Conservation (phyloP, 345 rosid genomes). For the Carallia brachiata region DNA sequence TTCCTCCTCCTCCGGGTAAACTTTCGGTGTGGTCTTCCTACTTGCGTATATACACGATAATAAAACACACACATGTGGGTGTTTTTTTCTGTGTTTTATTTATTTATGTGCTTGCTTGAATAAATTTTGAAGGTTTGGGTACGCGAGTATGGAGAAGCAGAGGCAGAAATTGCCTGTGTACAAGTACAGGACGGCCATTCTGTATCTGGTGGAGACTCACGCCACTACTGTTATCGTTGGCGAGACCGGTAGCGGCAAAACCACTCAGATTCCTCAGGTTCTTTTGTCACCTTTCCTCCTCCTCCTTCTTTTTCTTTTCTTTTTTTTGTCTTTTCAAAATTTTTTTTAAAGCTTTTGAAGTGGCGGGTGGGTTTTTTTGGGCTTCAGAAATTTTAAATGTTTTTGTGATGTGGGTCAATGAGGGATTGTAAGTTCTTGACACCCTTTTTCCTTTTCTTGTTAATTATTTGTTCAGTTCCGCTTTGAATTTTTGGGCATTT, state of each 20-base stretch:
- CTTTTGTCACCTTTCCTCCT: background rate
- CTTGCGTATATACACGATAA: too few relatives aligned
- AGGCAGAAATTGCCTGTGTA: slow-evolving; percentile 89
- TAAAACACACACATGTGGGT: too few relatives aligned
- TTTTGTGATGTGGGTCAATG: too few relatives aligned
- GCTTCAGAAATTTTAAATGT: too few relatives aligned
- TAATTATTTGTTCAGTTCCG: too few relatives aligned
- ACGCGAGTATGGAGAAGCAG: slow-evolving; percentile 71
- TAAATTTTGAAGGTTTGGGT: slow-evolving; percentile 48
- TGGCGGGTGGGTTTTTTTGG: too few relatives aligned
- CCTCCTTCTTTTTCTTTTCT: too few relatives aligned
- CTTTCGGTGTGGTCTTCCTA: too few relatives aligned
- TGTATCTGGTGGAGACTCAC: slow-evolving; percentile 82
- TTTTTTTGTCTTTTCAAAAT: background rate
- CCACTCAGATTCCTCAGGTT: slow-evolving; percentile 98
- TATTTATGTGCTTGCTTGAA: background rate
- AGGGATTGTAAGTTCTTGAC: too few relatives aligned
- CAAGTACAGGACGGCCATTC: slow-evolving; percentile 72
- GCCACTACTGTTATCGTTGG: slow-evolving; percentile 94
- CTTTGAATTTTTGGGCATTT: too few relatives aligned
- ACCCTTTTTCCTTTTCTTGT: too few relatives aligned
- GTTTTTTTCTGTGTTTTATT: background rate
- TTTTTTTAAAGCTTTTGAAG: too few relatives aligned
- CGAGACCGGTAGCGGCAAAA: slow-evolving; percentile 98
- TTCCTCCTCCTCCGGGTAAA: slow-evolving; percentile 57